Conservation (phyloP, 805 yeast species). For the Metschnikowia vanudenii region DNA sequence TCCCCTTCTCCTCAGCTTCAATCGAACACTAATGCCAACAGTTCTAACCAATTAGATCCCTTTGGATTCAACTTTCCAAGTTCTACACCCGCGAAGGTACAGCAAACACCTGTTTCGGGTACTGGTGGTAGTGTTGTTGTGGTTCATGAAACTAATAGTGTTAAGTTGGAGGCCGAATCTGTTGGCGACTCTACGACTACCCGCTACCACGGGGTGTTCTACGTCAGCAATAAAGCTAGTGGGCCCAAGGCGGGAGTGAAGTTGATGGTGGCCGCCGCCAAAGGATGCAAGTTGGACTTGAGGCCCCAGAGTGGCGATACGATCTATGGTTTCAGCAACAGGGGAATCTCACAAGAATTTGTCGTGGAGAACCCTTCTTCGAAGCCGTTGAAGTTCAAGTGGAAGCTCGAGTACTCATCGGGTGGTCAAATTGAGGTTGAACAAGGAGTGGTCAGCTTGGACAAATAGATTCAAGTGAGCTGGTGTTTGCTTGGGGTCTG, state of each 20-base stretch:
- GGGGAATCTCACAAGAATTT: slow-evolving; percentile 56
- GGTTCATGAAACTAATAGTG: slow-evolving; percentile 44
- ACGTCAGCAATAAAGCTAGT: slow-evolving; percentile 50
- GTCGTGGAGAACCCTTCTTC: slow-evolving; percentile 33
- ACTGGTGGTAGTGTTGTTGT: slow-evolving; percentile 14
- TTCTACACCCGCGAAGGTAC: slow-evolving; percentile 33
- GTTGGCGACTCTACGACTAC: slow-evolving; percentile 32
- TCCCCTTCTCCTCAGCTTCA: slow-evolving; percentile 43
- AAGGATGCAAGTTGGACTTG: slow-evolving; percentile 53
- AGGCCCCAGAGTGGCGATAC: slow-evolving; percentile 59
- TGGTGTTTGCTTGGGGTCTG: too few relatives aligned
- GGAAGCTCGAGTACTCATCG: slow-evolving; percentile 61
- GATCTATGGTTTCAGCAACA: slow-evolving; percentile 46
- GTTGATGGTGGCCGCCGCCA: slow-evolving; percentile 71
- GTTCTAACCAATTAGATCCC: slow-evolving; percentile 34
- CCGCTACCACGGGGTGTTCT: slow-evolving; percentile 39
- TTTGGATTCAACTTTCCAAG: slow-evolving; percentile 41
- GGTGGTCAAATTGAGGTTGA: slow-evolving; percentile 12
- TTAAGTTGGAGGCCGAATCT: slow-evolving; percentile 50
- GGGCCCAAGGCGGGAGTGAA: slow-evolving; percentile 49
- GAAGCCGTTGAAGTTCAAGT: slow-evolving; percentile 61
- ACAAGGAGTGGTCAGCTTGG: slow-evolving; percentile 14
- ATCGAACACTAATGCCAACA: slow-evolving; percentile 21
- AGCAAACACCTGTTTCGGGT: slow-evolving; percentile 12
- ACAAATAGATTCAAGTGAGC: not conserved